A percentile compares a stretch with the other conserved stretches of the same genome.
phyloP scores from a whole-genome alignment of 306 rosid genomes.

The Pyrus bretschneideri region DNA sequence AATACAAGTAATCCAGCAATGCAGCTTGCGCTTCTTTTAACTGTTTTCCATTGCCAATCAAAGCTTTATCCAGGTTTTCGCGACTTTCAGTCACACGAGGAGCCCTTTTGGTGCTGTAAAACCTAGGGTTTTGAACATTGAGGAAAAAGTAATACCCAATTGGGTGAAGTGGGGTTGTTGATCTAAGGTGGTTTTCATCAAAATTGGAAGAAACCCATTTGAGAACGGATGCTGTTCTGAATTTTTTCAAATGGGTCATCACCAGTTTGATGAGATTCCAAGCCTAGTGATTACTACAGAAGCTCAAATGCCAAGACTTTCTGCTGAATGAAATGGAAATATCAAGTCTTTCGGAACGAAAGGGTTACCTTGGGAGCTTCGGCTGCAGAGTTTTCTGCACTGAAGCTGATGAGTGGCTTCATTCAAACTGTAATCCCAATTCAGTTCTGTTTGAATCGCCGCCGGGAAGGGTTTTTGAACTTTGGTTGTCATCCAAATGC shows the following conservation, averaged over 20 bases:
- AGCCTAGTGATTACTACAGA: background rate
- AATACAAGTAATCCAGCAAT: slow-evolving; percentile 64
- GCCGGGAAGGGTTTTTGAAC: background rate
- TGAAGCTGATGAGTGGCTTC: background rate
- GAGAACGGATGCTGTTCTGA: slow-evolving; percentile 13
- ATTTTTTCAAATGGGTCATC: slow-evolving; percentile 42
- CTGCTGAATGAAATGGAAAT: background rate
- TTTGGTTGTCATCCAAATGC: no score
- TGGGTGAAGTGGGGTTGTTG: slow-evolving; percentile 1
- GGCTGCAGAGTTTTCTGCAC: background rate
- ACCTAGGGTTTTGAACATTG: slow-evolving; percentile 35
- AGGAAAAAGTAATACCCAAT: slow-evolving; percentile 3
- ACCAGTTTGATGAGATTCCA: slow-evolving; percentile 10
- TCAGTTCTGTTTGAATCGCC: background rate
- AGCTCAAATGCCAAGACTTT: background rate
- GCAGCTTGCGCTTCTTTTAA: slow-evolving; percentile 60
- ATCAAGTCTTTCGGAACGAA: background rate
- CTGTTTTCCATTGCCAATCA: background rate
- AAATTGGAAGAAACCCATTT: slow-evolving; percentile 22
- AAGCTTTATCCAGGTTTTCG: background rate
- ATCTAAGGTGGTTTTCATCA: slow-evolving; percentile 4
- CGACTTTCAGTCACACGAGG: background rate
- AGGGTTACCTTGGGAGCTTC: slow-evolving; percentile 17
- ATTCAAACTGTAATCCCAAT: background rate
- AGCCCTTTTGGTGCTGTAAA: slow-evolving; percentile 22